Conservation (phyloP, 495 filamentous ascomycete genomes). For the Penicillium diatomitis region DNA sequence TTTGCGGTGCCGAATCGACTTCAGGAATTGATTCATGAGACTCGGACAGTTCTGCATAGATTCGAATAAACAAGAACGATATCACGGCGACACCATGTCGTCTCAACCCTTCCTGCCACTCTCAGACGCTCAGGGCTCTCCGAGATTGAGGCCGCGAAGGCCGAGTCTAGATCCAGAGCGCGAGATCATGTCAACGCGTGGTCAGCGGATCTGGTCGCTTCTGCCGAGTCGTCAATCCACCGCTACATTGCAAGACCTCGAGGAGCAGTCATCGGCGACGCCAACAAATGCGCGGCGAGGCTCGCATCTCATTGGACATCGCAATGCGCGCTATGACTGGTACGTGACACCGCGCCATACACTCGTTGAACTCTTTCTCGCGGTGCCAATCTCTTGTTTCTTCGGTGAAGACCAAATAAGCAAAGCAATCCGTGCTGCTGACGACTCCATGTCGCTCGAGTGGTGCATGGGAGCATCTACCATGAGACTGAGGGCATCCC, state of each 20-base stretch:
- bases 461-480: not conserved
- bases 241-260: slow-evolving; percentile 12
- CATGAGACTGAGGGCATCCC: not conserved
- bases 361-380: no score
- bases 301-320: slow-evolving; percentile 26
- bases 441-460: not conserved
- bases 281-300: slow-evolving; percentile 12
- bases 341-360: slow-evolving; percentile 2
- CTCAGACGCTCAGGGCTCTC: slow-evolving; percentile 11
- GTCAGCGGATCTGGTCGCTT: slow-evolving; percentile 24
- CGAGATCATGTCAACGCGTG: slow-evolving; percentile 30
- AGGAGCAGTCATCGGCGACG: slow-evolving; percentile 8
- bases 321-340: slow-evolving; percentile 30
- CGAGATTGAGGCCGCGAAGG: slow-evolving; percentile 16
- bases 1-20: no score
- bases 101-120: slow-evolving; percentile 12
- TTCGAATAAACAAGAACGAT: no score
- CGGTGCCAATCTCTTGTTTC: no score
- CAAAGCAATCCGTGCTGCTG: no score
- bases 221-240: slow-evolving; percentile 21
- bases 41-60: no score
- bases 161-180: slow-evolving; percentile 25
- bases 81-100: slow-evolving; percentile 1
- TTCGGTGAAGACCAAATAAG: no score
- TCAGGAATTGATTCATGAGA: no score